These are phyloP conservation scores for Suhomyces sp. DNA, from an alignment of 805 yeast genomes.

Conservation along the genomic window DNA sequence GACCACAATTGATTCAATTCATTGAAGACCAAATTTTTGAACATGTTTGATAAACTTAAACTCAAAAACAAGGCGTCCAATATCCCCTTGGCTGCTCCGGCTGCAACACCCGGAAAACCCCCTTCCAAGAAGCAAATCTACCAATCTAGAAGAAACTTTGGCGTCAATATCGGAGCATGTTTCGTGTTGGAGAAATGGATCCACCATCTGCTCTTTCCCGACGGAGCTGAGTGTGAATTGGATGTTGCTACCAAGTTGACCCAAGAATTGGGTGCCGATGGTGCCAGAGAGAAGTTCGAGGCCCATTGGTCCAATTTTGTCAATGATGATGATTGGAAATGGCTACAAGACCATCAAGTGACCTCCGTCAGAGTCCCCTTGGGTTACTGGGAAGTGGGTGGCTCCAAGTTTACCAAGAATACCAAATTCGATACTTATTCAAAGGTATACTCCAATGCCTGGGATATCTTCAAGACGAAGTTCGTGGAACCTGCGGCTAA, in stretches of 20 bases:
- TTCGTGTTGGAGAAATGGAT: slow-evolving; percentile 84
- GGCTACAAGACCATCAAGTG: slow-evolving; percentile 66
- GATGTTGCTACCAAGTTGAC: slow-evolving; percentile 62
- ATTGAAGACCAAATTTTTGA: too few relatives aligned
- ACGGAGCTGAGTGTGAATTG: slow-evolving; percentile 63
- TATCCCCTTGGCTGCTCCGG: slow-evolving; percentile 27
- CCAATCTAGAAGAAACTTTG: slow-evolving; percentile 64
- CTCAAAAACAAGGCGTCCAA: slow-evolving; percentile 28
- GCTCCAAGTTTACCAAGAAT: slow-evolving; percentile 54
- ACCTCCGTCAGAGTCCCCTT: slow-evolving; percentile 82
- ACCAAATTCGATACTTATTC: slow-evolving; percentile 55
- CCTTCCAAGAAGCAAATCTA: slow-evolving; percentile 51
- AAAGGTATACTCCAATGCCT: slow-evolving; percentile 62
- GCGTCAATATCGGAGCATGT: slow-evolving; percentile 82
- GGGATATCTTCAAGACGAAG: slow-evolving; percentile 57
- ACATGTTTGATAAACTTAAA: slow-evolving; percentile 34
- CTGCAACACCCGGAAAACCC: slow-evolving; percentile 30
- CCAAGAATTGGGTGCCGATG: slow-evolving; percentile 50
- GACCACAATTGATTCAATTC: too few relatives aligned
- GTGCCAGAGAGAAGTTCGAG: slow-evolving; percentile 54
- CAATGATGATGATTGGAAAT: slow-evolving; percentile 73
- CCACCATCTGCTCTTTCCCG: slow-evolving; percentile 58
- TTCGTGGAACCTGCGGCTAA: slow-evolving; percentile 59
- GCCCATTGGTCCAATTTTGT: slow-evolving; percentile 66
- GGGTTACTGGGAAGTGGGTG: slow-evolving; percentile 86